Base-by-base conservation (phyloP, 2,329 filamentous ascomycete genomes). In the Diaporthe aspalathi region DNA sequence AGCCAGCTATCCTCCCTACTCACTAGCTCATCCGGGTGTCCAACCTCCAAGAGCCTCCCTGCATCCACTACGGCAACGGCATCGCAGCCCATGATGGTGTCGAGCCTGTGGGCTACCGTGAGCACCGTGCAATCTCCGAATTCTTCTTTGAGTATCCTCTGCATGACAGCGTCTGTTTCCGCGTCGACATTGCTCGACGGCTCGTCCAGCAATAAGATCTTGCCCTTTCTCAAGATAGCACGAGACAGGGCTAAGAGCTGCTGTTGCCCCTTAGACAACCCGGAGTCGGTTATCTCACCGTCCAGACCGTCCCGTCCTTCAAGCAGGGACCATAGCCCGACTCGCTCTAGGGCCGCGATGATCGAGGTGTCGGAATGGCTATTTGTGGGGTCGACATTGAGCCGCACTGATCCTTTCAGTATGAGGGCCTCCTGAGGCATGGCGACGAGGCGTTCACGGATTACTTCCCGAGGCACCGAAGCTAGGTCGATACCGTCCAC, bases 401-500 rank as follows among this genome's bases (percentile, higher is more conserved):
- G 4, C 11, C 45, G n/a, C 5, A 49, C 12, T 49, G 45, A 49
- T 14, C 45, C n/a, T 4, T 9, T 22, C n/a, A 49, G 12, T 14
- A 49, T 24, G 9, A 49, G n/a, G 5, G n/a, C 5, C 9, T 88
- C 85, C 78, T 88, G 87, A 0, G 86, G 72, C 11, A 83, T 76
- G 0, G 76, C 77, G 56, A 80, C 79, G 27, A 83, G 76, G 20
- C 72, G 74, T 1, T 80, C 77, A 14, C 87, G 85, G 16, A 88
- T 77, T 0, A 78, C 76, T 35, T 85, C 79, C 9, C 81, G 81
- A 3, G 84, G 81, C 0, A 88, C 73, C 3, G 75, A 78, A 5
- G 80, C 76, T 32, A 89, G 79, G 67, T 87, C 83, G 12, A 87
- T 68, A 1, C 81, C 81, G 74, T 89, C 86, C 24, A 89, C 80